A percentile compares a stretch with the other conserved stretches of the same genome.
Evolutionary conservation across 371 early-diverging fungal species (phyloP).

Genomic region (Cladochytrium tenue): DNA sequence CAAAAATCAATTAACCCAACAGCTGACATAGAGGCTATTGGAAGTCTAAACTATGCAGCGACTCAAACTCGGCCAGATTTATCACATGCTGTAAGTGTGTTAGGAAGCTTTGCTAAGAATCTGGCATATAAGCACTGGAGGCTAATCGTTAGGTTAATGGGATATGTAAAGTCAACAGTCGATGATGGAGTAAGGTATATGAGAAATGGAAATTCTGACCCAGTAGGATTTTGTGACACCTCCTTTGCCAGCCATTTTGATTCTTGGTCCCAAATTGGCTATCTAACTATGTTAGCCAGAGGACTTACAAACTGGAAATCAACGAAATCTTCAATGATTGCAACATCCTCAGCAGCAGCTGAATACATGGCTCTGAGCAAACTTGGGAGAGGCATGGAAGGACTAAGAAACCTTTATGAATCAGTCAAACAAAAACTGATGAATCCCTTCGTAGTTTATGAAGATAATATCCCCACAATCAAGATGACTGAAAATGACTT

Average conservation of each 20-base stretch:
- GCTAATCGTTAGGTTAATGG: conserved; percentile 14
- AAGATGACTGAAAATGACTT: conserved; percentile 10
- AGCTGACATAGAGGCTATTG: conserved; percentile 24
- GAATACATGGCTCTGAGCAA: conserved; percentile 26
- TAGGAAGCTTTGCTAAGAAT: conserved; percentile 16
- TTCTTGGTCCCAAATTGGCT: conserved; percentile 16
- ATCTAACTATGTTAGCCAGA: conserved; percentile 8
- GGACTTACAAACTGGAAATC: conserved; percentile 17
- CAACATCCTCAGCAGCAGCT: conserved; percentile 15
- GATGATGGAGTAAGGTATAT: conserved; percentile 9
- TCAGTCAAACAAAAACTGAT: background rate
- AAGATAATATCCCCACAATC: conserved; percentile 17
- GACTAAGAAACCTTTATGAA: conserved; percentile 8
- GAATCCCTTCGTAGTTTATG: conserved; percentile 8
- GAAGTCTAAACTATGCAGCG: conserved; percentile 31
- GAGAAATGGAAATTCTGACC: background rate
- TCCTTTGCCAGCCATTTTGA: conserved; percentile 10
- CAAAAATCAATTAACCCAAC: background rate
- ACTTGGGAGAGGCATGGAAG: conserved; percentile 14
- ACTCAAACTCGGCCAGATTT: conserved; percentile 30
- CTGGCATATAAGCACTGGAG: conserved; percentile 25
- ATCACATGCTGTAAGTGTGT: conserved; percentile 26
- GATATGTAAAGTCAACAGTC: conserved; percentile 15
- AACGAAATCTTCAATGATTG: conserved; percentile 1
- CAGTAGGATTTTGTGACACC: conserved; percentile 15